Evolutionary conservation across 2,329 filamentous ascomycete species (phyloP), one percentile per base, ranked within the genome.

Genomic region (Colletotrichum gigasporum): DNA sequence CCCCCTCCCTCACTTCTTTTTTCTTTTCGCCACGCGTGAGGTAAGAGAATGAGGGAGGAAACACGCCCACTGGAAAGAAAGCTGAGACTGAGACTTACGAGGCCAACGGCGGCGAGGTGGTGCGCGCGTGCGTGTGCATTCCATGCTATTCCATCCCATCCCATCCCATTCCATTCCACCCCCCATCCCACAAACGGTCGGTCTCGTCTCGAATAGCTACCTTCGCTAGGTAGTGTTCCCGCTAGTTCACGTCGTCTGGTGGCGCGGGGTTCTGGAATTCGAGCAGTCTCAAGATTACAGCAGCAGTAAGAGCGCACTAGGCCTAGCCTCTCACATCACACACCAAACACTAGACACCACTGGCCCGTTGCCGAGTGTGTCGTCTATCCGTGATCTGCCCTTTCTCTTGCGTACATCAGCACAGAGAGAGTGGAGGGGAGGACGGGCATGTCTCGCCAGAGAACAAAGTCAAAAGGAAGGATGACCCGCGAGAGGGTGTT

Each of bases 31-130:
- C 53, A 58, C 59, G 24, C 50, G 22, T 18, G 11, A 22, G 4
- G 55, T 32, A 16, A 16, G 28, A 34, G 50, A 61, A 32, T 39
- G 37, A 18, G 28, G 18, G 60, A 63, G 60, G 45, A 63, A 63
- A 59, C 60, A 63, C 60, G 56, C 60, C 60, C 54, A 37, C 24
- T 18, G 30, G 41, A 20, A 63, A 63, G 60, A 51, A 63, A 63
- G 45, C 37, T 47, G 45, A 59, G 54, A 63, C 37, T 47, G 45
- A 59, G 54, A 63, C 60, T 52, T 59, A 45, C 60, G 44, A 64
- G 44, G 32, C 39, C 45, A 59, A 63, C 59, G 41, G 57, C 51
- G 24, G 35, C 48, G 47, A 42, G 26, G 28, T n/a, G 51, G 18
- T 34, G 51, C 41, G 28, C 35, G 58, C 52, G 42, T 48, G 51